phyloP scores from a whole-genome alignment of 257 asterid genomes.

The Jasminum sambac region DNA sequence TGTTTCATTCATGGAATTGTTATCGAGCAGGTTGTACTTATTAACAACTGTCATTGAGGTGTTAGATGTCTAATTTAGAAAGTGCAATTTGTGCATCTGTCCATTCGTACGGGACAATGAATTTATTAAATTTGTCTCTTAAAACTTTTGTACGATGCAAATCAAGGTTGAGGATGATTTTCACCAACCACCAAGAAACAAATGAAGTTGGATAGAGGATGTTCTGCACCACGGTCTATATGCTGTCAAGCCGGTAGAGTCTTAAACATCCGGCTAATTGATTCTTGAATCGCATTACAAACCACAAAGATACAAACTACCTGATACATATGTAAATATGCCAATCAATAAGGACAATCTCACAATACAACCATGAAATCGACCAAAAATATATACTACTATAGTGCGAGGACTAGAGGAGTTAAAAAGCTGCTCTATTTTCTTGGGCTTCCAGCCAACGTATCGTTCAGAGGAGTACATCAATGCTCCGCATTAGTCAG shows the following conservation, averaged over 20 bases:
- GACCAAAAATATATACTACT: neutral
- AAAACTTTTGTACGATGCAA: too few species aligned
- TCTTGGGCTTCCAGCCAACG: neutral
- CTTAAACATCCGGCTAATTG: neutral
- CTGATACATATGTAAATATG: neutral
- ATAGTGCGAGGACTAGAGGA: neutral
- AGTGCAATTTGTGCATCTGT: too few species aligned
- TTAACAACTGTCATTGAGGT: too few species aligned
- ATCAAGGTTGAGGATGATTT: too few species aligned
- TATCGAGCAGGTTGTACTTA: too few species aligned
- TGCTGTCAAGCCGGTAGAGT: neutral
- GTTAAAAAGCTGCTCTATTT: neutral
- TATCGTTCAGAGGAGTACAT: neutral
- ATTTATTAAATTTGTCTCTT: too few species aligned
- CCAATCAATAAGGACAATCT: neutral
- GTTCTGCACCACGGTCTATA: neutral
- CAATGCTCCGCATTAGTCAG: slow-evolving; percentile 42
- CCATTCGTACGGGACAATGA: neutral
- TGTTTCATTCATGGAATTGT: too few species aligned
- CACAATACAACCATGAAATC: neutral
- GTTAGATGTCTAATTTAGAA: too few species aligned
- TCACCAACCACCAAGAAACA: too few species aligned
- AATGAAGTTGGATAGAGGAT: too few species aligned
- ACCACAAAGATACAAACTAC: neutral
- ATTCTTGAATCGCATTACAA: neutral